These are phyloP conservation scores for Suillus subalutaceus DNA, from an alignment of 768 basidiomycete genomes.

Conservation along the genomic window DNA sequence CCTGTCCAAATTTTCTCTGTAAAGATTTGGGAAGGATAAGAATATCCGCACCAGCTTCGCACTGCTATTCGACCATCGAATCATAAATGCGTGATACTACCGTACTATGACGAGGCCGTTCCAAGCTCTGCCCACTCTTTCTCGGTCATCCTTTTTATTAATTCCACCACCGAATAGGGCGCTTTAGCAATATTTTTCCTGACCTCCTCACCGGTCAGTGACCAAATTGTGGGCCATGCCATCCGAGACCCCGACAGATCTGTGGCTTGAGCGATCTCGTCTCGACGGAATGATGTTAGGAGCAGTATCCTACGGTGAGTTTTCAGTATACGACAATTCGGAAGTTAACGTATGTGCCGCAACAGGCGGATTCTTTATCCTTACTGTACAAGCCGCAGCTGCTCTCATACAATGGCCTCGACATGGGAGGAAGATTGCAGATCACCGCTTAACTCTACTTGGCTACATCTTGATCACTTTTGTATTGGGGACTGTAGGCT, in stretches of 20 bases:
- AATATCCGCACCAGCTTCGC: background rate
- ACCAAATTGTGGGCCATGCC: background rate
- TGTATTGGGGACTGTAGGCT: background rate
- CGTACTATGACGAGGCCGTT: too few species aligned
- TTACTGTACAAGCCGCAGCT: background rate
- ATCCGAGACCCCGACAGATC: background rate
- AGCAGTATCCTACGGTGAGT: constrained; percentile 14
- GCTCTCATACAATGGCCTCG: background rate
- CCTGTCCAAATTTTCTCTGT: background rate
- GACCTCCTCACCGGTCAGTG: background rate
- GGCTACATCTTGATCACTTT: constrained; percentile 16
- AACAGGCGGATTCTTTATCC: background rate
- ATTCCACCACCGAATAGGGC: background rate
- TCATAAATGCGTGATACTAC: background rate
- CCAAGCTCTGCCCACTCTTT: background rate
- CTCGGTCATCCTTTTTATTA: background rate
- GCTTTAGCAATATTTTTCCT: background rate
- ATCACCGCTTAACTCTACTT: constrained; percentile 2
- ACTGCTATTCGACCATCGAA: background rate
- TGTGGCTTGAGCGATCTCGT: background rate
- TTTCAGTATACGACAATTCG: background rate
- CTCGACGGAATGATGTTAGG: constrained; percentile 12
- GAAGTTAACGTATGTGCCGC: background rate
- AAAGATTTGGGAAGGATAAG: background rate
- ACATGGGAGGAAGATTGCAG: background rate